Evolutionary conservation across 352 stramenopile genomes (phyloP).

Genomic region (Globisporangium spiculum): DNA sequence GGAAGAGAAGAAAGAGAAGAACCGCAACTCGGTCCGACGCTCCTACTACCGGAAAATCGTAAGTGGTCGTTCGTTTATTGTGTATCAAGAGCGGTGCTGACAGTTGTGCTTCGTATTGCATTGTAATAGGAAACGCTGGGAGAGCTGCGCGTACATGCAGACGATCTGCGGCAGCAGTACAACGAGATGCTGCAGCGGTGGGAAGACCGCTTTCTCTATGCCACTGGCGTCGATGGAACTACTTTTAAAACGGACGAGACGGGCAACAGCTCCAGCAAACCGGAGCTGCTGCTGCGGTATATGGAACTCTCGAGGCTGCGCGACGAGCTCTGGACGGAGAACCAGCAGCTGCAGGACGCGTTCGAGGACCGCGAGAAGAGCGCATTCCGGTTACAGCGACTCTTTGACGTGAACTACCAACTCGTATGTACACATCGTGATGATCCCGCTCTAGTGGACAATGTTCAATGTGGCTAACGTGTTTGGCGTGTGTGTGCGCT

Average conservation of each 20-base stretch:
- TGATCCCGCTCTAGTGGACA: background rate
- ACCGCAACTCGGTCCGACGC: slow-evolving; percentile 51
- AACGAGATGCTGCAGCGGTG: slow-evolving; percentile 38
- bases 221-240: slow-evolving; percentile 25
- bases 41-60: slow-evolving; percentile 58
- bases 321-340: slow-evolving; percentile 52
- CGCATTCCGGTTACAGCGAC: slow-evolving; percentile 45
- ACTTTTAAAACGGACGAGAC: slow-evolving; percentile 11
- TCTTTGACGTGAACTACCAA: slow-evolving; percentile 60
- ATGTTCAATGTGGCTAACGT: background rate
- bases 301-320: slow-evolving; percentile 41
- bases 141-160: slow-evolving; percentile 37
- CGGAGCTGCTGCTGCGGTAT: slow-evolving; percentile 44
- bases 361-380: slow-evolving; percentile 58
- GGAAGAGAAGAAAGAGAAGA: slow-evolving; percentile 53
- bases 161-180: slow-evolving; percentile 50
- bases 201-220: slow-evolving; percentile 26
- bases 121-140: slow-evolving; percentile 41
- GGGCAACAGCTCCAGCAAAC: slow-evolving; percentile 27
- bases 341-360: slow-evolving; percentile 46
- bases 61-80: slow-evolving; percentile 6
- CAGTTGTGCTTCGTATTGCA: slow-evolving; percentile 1
- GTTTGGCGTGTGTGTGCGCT: background rate
- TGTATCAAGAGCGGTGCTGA: background rate
- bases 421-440: slow-evolving; percentile 20